phyloP scores from a whole-genome alignment of 2,329 filamentous ascomycete species.

The Hypoxylon sp. region DNA sequence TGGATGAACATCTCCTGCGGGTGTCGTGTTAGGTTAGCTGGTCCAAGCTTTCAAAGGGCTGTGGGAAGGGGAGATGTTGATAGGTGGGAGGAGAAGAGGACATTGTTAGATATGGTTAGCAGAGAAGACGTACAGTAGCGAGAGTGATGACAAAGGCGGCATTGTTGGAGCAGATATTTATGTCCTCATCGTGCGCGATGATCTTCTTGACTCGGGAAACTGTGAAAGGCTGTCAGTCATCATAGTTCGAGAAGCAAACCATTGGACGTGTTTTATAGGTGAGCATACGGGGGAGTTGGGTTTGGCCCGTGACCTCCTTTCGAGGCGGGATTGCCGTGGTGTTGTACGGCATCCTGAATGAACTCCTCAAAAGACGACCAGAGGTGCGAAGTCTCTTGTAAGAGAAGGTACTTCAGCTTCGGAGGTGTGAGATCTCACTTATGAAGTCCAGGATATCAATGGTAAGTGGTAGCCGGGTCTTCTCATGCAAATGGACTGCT shows the following conservation, averaged over 20 bases:
- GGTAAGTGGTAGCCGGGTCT: not conserved
- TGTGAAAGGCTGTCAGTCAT: conserved; percentile 49
- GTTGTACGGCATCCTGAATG: conserved; percentile 81
- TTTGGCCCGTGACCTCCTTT: conserved; percentile 84
- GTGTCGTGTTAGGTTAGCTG: not conserved
- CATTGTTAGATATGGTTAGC: not conserved
- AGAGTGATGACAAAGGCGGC: conserved; percentile 93
- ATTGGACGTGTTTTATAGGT: not conserved
- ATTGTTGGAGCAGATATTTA: conserved; percentile 87
- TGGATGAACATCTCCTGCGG: conserved; percentile 91
- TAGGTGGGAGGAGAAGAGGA: not conserved
- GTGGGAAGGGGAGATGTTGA: conserved; percentile 8
- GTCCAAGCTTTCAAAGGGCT: not conserved
- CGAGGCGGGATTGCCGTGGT: conserved; percentile 81
- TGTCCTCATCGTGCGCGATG: conserved; percentile 85
- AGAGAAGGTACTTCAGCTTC: too few relatives aligned
- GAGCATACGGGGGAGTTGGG: conserved; percentile 80
- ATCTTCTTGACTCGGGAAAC: conserved; percentile 97
- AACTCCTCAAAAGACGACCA: not conserved
- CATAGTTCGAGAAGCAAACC: not conserved
- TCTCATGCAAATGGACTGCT: too few relatives aligned
- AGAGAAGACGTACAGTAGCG: conserved; percentile 70
- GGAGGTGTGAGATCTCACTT: not conserved
- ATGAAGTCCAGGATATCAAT: not conserved
- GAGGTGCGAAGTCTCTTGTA: not conserved